A percentile compares a stretch with the other conserved stretches of the same genome.
phyloP scores from a whole-genome alignment of 1,284 basidiomycete genomes.

The Irpex sp. region DNA sequence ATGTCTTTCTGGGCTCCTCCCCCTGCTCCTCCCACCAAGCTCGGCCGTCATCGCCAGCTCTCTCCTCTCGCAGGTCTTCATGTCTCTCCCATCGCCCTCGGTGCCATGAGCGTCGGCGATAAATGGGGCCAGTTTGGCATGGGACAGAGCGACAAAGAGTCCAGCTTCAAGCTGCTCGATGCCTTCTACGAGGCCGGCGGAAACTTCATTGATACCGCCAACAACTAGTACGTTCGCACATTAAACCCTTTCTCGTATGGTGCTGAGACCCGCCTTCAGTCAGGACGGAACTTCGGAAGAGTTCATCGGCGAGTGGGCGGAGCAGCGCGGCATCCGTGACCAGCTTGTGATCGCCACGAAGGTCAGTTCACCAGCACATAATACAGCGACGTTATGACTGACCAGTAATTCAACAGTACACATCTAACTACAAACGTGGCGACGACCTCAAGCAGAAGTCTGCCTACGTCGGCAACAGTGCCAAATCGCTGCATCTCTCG shows the following conservation, averaged over 20 bases:
- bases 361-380: background rate
- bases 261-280: background rate
- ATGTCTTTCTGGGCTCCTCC: constrained; percentile 4
- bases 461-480: constrained; percentile 3
- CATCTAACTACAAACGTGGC: constrained; percentile 24
- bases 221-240: constrained; percentile 9
- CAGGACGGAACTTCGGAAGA: constrained; percentile 14
- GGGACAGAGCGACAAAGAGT: constrained; percentile 22
- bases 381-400: background rate
- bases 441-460: constrained; percentile 15
- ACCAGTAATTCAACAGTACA: constrained; percentile 23
- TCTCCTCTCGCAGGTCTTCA: constrained; percentile 23
- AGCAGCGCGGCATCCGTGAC: constrained; percentile 13
- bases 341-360: constrained; percentile 16
- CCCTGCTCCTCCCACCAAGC: constrained; percentile 13
- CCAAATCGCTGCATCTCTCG: constrained; percentile 5
- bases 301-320: constrained; percentile 18
- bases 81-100: constrained; percentile 47
- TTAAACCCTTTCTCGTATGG: background rate
- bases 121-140: constrained; percentile 28
- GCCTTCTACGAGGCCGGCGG: constrained; percentile 20
- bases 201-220: constrained; percentile 18
- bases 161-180: constrained; percentile 20
- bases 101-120: constrained; percentile 44
- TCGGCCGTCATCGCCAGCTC: constrained; percentile 20